These are phyloP conservation scores for Cutaneotrichosporon cutaneum DNA, from an alignment of 1,284 basidiomycete species.

Conservation along the genomic window DNA sequence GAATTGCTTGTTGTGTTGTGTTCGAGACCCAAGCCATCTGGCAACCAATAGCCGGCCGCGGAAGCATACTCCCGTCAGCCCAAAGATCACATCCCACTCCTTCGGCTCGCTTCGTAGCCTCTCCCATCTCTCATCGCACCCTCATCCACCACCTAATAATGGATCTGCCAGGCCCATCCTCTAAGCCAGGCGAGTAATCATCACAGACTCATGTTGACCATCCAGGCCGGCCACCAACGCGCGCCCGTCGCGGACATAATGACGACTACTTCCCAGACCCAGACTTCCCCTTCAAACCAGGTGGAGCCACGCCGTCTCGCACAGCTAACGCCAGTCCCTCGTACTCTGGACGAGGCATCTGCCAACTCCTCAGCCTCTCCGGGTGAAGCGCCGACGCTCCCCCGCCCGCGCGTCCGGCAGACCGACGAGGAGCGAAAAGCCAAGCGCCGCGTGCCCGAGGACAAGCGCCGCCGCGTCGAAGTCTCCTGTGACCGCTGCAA, in stretches of 20 bases:
- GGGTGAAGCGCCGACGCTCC: not conserved
- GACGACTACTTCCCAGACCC: not conserved
- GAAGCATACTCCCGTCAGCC: not conserved
- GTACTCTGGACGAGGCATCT: not conserved
- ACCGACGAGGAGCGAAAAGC: conserved; percentile 1
- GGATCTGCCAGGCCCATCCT: not conserved
- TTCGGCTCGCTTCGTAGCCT: not conserved
- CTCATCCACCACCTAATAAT: not conserved
- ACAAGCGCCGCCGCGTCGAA: conserved; percentile 7
- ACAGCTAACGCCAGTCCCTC: not conserved
- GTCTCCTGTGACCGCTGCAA: conserved; percentile 26
- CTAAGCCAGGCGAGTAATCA: not conserved
- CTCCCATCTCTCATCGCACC: not conserved
- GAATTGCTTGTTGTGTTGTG: no score
- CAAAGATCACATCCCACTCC: not conserved
- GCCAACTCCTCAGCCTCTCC: not conserved
- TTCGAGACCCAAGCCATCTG: no score
- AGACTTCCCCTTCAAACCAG: not conserved
- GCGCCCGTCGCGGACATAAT: not conserved
- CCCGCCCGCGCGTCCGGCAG: not conserved
- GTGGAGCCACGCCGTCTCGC: not conserved
- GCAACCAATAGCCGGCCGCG: not conserved
- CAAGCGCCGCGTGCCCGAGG: not conserved
- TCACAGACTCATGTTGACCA: not conserved
- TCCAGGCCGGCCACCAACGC: not conserved